phyloP scores from a whole-genome alignment of 2,329 filamentous ascomycete genomes.

The Aspergillus sp. region DNA sequence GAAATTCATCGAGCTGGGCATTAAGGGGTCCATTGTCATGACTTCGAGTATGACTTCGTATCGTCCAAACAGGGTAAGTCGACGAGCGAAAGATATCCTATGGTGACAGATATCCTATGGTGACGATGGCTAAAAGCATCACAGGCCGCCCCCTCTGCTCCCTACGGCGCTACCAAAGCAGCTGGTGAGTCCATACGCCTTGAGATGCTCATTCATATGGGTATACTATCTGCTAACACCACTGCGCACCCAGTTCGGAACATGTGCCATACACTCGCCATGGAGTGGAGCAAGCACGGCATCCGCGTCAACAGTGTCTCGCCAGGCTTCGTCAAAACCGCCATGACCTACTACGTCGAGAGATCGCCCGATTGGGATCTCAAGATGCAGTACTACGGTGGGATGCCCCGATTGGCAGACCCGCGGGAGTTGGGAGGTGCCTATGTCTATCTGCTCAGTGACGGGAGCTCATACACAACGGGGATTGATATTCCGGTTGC shows the following conservation, averaged over 20 bases:
- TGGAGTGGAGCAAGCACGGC: conserved; percentile 43
- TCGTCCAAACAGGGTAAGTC: conserved; percentile 36
- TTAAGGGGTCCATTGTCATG: conserved; percentile 35
- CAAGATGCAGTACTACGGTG: conserved; percentile 52
- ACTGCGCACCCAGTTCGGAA: conserved; percentile 11
- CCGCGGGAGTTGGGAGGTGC: conserved; percentile 49
- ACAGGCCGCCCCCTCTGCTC: conserved; percentile 43
- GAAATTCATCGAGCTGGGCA: conserved; percentile 36
- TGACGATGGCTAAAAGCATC: neutral
- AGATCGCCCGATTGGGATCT: conserved; percentile 48
- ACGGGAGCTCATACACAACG: conserved; percentile 34
- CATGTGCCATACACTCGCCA: conserved; percentile 31
- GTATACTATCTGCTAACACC: neutral
- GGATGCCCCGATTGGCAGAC: conserved; percentile 48
- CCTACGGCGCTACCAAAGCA: conserved; percentile 41
- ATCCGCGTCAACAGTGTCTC: conserved; percentile 38
- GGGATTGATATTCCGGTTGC: conserved; percentile 33
- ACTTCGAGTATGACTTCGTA: conserved; percentile 44
- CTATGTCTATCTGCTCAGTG: conserved; percentile 50
- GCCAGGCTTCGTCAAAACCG: conserved; percentile 38
- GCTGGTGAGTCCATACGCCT: conserved; percentile 17
- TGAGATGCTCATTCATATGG: neutral
- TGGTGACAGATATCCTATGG: too few species aligned
- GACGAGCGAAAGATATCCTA: neutral
- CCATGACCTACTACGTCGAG: conserved; percentile 45